Base-by-base conservation (phyloP, 306 rosid species). In the Urtica urens region DNA sequence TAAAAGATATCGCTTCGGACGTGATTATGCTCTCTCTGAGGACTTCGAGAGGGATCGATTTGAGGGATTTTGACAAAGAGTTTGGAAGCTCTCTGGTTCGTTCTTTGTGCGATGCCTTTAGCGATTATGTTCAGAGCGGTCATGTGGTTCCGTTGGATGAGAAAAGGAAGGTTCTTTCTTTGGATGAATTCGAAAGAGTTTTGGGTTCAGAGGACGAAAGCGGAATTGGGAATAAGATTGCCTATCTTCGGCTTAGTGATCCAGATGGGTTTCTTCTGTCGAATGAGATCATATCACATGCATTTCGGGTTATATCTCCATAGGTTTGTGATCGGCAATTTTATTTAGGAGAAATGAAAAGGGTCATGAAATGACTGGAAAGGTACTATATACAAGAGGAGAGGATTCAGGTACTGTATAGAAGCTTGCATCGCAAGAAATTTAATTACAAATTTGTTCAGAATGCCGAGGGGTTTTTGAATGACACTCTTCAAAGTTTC, bases 231-330 rank as follows among this genome's bases (percentile, higher is more conserved):
- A 49, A 35, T 28, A 60, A 39, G 23, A 43, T 70, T 56, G 79
- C 77, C 15, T 70, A 69, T 56, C 55, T 85, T 48, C 64, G 99
- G 57, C 76, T 85, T 19, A 79, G 87, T 61, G 96, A 90, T 53
- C 99, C 99, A 20, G 81, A 85, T 51, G 94, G 99, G 56, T 90
- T 90, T 65, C 86, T 90, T 40, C 69, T 90, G 62, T 90, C 94
- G 24, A 81, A 85, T 59, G 96, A 85, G 55, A 51, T 92, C 44
- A 92, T 92, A 69, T 59, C 99, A 41, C 78, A 71, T 37, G 99
- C 96, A 51, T 85, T 92, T 65, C 49, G 79, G 53, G 81, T 51
- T 35, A 59, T 79, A 53, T 79, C 87, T 51, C 81, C 94, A 38
- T 75, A 71, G 68, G 46, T 23, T 49, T 21, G 8, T 13, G 40